Evolutionary conservation across 2,329 filamentous ascomycete genomes (phyloP).

Genomic region (Colletotrichum eleusines): DNA sequence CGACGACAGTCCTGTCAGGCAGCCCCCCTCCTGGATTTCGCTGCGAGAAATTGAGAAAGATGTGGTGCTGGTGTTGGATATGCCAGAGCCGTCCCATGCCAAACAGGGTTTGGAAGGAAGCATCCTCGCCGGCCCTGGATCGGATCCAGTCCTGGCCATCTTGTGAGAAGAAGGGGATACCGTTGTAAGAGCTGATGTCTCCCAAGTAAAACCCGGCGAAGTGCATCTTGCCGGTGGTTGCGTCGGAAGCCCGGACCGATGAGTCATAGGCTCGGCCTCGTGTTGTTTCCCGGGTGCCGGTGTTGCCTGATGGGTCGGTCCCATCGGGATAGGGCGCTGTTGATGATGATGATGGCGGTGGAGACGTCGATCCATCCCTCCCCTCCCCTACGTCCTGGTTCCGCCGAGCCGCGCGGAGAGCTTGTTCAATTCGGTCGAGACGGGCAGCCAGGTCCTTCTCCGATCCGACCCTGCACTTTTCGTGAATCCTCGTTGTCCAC

Average conservation of each 20-base stretch:
- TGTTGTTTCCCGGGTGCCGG: slow-evolving; percentile 27
- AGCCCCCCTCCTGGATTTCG: slow-evolving; percentile 46
- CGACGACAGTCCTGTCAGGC: slow-evolving; percentile 51
- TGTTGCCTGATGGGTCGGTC: slow-evolving; percentile 17
- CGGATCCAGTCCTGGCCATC: slow-evolving; percentile 63
- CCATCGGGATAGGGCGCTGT: slow-evolving; percentile 17
- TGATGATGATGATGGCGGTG: slow-evolving; percentile 29
- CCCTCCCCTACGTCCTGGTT: slow-evolving; percentile 25
- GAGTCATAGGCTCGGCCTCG: slow-evolving; percentile 32
- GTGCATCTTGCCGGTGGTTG: slow-evolving; percentile 54
- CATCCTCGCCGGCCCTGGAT: slow-evolving; percentile 56
- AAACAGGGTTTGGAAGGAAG: slow-evolving; percentile 46
- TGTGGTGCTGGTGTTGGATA: slow-evolving; percentile 38
- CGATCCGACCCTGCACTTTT: slow-evolving; percentile 38
- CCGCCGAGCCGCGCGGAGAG: slow-evolving; percentile 47
- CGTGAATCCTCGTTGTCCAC: slow-evolving; percentile 22
- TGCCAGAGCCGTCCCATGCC: slow-evolving; percentile 44
- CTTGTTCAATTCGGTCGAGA: slow-evolving; percentile 55
- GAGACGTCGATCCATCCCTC: slow-evolving; percentile 18
- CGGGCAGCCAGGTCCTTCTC: slow-evolving; percentile 52
- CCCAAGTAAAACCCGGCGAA: slow-evolving; percentile 62
- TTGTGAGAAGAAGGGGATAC: slow-evolving; percentile 62
- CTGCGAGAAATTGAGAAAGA: slow-evolving; percentile 14
- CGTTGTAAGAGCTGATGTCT: slow-evolving; percentile 59
- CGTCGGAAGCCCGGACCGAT: slow-evolving; percentile 26